phyloP scores from a whole-genome alignment of 805 yeast species.

The Ogataea sp. region DNA sequence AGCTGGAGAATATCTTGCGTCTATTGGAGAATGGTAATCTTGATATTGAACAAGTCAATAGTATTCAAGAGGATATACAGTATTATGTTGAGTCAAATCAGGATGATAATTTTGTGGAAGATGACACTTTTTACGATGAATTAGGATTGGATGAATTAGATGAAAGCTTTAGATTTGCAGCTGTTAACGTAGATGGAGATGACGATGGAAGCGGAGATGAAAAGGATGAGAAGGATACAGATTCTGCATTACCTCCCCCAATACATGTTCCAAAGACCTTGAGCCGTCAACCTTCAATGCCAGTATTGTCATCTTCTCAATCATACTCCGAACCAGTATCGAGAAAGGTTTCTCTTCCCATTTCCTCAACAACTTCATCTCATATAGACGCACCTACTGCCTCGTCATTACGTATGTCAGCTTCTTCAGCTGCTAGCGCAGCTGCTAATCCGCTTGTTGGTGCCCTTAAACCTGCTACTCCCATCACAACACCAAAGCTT shows the following conservation, averaged over 20 bases:
- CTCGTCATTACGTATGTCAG: slow-evolving; percentile 1
- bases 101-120: slow-evolving; percentile 88
- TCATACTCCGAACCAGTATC: neutral
- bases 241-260: slow-evolving; percentile 4
- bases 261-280: slow-evolving; percentile 7
- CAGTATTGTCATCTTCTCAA: neutral
- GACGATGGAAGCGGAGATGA: slow-evolving; percentile 10
- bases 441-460: no score
- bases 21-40: slow-evolving; percentile 73
- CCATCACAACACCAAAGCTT: slow-evolving; percentile 31
- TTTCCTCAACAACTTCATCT: neutral
- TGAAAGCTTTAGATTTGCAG: slow-evolving; percentile 20
- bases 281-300: neutral
- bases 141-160: slow-evolving; percentile 56
- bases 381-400: neutral
- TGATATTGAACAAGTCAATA: slow-evolving; percentile 69
- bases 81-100: slow-evolving; percentile 92
- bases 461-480: slow-evolving; percentile 22
- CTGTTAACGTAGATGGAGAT: slow-evolving; percentile 7
- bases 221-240: slow-evolving; percentile 7
- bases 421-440: slow-evolving; percentile 6
- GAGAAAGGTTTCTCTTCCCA: slow-evolving; percentile 2
- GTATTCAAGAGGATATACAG: slow-evolving; percentile 79
- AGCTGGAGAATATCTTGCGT: slow-evolving; percentile 70
- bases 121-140: slow-evolving; percentile 86